These are phyloP conservation scores for Macrophomina tecta DNA, from an alignment of 2,329 filamentous ascomycete genomes.

Conservation along the genomic window DNA sequence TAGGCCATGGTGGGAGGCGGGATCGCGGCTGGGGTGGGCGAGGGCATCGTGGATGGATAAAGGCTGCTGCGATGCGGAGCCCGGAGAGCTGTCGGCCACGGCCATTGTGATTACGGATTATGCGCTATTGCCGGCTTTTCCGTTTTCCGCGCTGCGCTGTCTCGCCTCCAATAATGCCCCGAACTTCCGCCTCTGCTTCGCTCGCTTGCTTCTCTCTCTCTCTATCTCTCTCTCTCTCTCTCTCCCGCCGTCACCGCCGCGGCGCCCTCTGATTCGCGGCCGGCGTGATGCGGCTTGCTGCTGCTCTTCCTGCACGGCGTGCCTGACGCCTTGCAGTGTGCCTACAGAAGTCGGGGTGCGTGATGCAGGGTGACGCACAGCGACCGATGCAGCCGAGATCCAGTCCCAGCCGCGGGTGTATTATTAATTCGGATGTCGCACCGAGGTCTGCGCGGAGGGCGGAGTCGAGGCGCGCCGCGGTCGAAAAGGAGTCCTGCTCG, in stretches of 20 bases:
- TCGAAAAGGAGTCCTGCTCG: conserved; percentile 21
- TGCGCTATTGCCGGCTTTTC: conserved; percentile 10
- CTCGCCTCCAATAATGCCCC: background rate
- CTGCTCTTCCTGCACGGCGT: background rate
- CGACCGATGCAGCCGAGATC: conserved; percentile 6
- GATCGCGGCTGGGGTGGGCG: background rate
- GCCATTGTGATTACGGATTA: conserved; percentile 12
- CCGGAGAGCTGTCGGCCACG: background rate
- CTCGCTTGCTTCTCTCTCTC: background rate
- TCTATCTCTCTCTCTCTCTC: background rate
- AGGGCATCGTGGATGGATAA: conserved; percentile 19
- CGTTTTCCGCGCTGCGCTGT: background rate
- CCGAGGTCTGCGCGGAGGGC: background rate
- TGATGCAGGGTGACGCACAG: conserved; percentile 5
- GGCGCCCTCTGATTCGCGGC: background rate
- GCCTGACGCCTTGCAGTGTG: conserved; percentile 22
- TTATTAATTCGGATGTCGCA: no score
- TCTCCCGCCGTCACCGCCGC: background rate
- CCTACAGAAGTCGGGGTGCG: background rate
- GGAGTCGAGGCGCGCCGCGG: background rate
- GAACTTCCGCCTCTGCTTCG: no score
- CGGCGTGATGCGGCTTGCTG: background rate
- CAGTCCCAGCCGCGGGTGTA: background rate
- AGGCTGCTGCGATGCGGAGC: conserved; percentile 15
- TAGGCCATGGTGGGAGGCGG: background rate